A percentile compares a stretch with the other conserved stretches of the same genome.
Evolutionary conservation across 1,284 basidiomycete species (phyloP).

Genomic region (Puccinia novopanici): DNA sequence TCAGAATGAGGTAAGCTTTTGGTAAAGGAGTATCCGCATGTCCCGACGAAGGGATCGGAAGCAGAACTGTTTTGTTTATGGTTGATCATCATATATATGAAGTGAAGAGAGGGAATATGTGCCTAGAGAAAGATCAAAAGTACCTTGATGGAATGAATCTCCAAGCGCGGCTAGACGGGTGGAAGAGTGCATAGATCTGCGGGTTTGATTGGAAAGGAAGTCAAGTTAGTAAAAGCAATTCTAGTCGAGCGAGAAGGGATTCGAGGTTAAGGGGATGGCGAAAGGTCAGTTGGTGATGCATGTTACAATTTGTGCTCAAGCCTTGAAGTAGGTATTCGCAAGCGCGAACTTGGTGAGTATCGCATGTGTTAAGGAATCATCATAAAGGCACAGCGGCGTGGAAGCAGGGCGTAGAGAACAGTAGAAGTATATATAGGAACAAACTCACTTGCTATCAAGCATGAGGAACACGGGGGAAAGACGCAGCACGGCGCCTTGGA

Average conservation of each 20-base stretch:
- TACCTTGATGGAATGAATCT: background rate
- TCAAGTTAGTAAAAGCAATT: background rate
- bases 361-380: conserved; percentile 28
- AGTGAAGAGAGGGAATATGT: background rate
- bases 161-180: too few relatives aligned
- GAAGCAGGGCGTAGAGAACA: too few relatives aligned
- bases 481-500: background rate
- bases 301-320: conserved; percentile 19
- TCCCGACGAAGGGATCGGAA: conserved; percentile 35
- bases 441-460: too few relatives aligned
- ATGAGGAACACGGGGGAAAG: background rate
- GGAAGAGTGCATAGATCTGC: too few relatives aligned
- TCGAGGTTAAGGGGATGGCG: background rate
- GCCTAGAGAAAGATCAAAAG: background rate
- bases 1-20: conserved; percentile 43
- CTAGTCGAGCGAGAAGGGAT: background rate
- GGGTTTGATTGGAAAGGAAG: background rate
- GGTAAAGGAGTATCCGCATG: conserved; percentile 40
- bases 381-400: background rate
- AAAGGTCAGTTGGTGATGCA: conserved; percentile 43
- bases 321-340: conserved; percentile 12
- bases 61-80: conserved; percentile 34
- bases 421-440: background rate
- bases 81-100: conserved; percentile 16
- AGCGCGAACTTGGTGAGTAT: conserved; percentile 17